Evolutionary conservation across 345 rosid genomes (phyloP), one percentile per base, ranked within the genome.

Genomic region (Lenwebbia sp.): DNA sequence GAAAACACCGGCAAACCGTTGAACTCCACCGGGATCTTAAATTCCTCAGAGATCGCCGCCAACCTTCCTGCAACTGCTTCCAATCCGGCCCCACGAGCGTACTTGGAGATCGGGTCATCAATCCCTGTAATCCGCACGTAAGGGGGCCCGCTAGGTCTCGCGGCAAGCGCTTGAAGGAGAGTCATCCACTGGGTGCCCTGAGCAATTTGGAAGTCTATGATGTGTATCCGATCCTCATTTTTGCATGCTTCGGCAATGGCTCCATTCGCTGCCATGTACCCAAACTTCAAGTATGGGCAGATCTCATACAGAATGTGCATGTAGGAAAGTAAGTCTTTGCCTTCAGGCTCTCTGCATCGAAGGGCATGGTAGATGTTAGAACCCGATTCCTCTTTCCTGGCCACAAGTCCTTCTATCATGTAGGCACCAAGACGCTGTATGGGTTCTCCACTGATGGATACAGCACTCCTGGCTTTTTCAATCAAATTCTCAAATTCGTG

Each of bases 231-330:
- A n/a, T 91, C 89, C 90, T 93, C 95, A 12, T 88, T 89, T 89
- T 89, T 92, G 91, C 96, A 95, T 37, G 95, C 94, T 85, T 95
- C 96, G 13, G 96, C 96, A 70, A 94, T 95, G 56, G 96, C 95
- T 26, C 94, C 96, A 49, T 95, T 95, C 65, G 98, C 98, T 22
- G 95, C 98, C 96, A 95, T 91, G 93, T 93, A 94, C 30, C 98
- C 95, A 83, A 95, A 93, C 90, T 95, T 94, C 89, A 95, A 84
- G 87, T 93, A 95, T 11, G 98, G 96, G 89, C 98, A 94, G 83
- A 95, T 93, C 87, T 95, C 95, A 81, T 93, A 94, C 52, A 95
- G 86, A 88, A 92, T 89, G 62, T 92, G 95, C 95, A 95, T 95
- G 90, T 90, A 93, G 7, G 97, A 93, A 58, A 94, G 93, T 89